These are phyloP conservation scores for Pseudomonodictys pantanalensis DNA, from an alignment of 495 filamentous ascomycete species.

Conservation along the genomic window DNA sequence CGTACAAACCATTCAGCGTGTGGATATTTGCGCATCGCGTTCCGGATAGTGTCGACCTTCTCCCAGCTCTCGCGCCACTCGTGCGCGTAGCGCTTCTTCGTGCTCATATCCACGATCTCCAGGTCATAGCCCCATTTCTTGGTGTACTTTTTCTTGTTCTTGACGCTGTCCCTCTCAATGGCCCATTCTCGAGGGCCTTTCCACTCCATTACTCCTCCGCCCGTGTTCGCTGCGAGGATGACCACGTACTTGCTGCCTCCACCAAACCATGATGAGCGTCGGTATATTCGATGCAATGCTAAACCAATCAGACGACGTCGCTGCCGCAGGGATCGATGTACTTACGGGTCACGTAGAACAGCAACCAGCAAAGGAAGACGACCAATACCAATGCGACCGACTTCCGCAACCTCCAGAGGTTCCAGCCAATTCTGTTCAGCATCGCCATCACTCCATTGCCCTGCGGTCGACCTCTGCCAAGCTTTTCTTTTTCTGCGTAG, in stretches of 20 bases:
- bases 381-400: conserved; percentile 57
- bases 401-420: conserved; percentile 55
- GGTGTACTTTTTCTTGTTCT: conserved; percentile 88
- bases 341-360: conserved; percentile 71
- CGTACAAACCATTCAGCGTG: conserved; percentile 83
- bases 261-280: conserved; percentile 60
- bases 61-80: conserved; percentile 99
- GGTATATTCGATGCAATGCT: conserved; percentile 50
- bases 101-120: conserved; percentile 96
- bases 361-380: conserved; percentile 59
- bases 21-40: conserved; percentile 88
- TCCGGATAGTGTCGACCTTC: conserved; percentile 92
- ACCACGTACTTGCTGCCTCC: conserved; percentile 91
- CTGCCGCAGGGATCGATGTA: conserved; percentile 45
- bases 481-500: conserved; percentile 77
- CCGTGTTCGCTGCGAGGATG: conserved; percentile 88
- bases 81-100: conserved; percentile 96
- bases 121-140: conserved; percentile 90
- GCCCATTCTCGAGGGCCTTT: conserved; percentile 98
- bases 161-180: conserved; percentile 91
- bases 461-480: conserved; percentile 49
- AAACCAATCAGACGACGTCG: conserved; percentile 12
- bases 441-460: conserved; percentile 36
- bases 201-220: conserved; percentile 98
- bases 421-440: conserved; percentile 40